Base-by-base conservation (phyloP, 164 flowering plant genomes). In the Stephania yunnanensis region DNA sequence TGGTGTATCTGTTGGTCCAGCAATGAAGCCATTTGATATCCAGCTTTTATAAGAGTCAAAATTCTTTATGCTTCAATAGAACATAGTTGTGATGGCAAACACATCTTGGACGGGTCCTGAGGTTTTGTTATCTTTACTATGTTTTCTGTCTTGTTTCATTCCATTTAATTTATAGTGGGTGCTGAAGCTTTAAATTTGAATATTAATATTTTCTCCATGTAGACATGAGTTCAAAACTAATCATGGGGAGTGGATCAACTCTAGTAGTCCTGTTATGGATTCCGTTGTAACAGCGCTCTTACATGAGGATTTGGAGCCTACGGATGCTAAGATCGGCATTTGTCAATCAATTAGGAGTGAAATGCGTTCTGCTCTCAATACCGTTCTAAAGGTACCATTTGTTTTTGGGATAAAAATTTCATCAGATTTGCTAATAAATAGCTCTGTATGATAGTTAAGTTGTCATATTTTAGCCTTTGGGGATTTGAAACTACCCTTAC, bases 171-270 rank as follows among this genome's bases (percentile, higher is more conserved):
- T 61, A 6, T 5, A 2, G 9, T 20, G 20, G 9, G 66, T n/a
- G 5, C 25, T 61, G 20, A 17, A 61, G 66, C 66, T 4, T 61
- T 61, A 19, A 61, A n/a, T 61, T 25, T 61, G 22, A 61, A 19
- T 61, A 5, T 25, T 10, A 3, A 25, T 66, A 30, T 66, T 66
- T 64, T 66, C 71, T 42, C 50, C 29, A 76, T 46, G 17, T 81
- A 94, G 98, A 80, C 82, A 90, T 83, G 98, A 94, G 80, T 92
- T 95, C 79, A 89, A 75, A 79, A 80, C 73, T 74, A 85, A 82
- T 80, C 97, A 95, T 76, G 86, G 68, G 68, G 93, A 91, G 75
- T 95, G 98, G 98, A 84, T 92, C 46, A 79, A 78, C 69, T 78
- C 84, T 15, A 85, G 80, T 55, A 91, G 89, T 74, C 90, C 93